phyloP scores from a whole-genome alignment of 371 early-diverging fungal genomes.

The Apophysomyces trapeziformis region DNA sequence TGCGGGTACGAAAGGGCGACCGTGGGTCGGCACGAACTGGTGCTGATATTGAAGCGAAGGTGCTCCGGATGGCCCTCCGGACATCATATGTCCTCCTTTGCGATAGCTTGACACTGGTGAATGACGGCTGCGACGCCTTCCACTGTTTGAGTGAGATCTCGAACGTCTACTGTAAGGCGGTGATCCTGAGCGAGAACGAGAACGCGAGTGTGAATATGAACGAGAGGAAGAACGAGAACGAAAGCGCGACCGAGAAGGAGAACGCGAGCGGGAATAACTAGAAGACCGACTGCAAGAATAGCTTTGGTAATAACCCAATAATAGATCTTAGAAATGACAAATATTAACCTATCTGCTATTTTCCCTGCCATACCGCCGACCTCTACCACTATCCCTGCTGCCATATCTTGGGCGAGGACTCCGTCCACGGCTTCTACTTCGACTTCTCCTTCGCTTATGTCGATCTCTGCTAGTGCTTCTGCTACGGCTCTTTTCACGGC shows the following conservation, averaged over 20 bases:
- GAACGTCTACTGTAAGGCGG: constrained; percentile 20
- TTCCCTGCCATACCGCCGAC: constrained; percentile 22
- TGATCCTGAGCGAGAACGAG: constrained; percentile 21
- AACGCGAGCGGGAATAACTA: constrained; percentile 39
- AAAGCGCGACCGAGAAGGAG: constrained; percentile 15
- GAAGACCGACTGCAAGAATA: constrained; percentile 23
- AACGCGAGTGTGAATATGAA: constrained; percentile 22
- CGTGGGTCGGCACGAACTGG: neutral
- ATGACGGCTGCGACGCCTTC: constrained; percentile 27
- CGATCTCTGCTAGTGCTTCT: constrained; percentile 22
- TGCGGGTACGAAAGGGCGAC: neutral
- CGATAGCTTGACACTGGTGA: constrained; percentile 11
- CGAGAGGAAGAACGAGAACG: constrained; percentile 39
- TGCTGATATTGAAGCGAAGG: neutral
- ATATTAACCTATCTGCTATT: neutral
- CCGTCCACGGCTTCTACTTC: constrained; percentile 30
- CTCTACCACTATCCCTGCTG: constrained; percentile 17
- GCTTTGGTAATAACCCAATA: neutral
- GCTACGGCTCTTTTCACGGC: constrained; percentile 16
- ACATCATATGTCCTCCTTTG: neutral
- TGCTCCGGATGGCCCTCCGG: neutral
- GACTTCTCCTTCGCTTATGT: constrained; percentile 24
- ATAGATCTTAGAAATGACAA: neutral
- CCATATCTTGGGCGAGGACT: constrained; percentile 20
- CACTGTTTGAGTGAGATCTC: constrained; percentile 49